Conservation (phyloP, 2,329 filamentous ascomycete genomes). For the Aspergillus oerlinghausenensis region DNA sequence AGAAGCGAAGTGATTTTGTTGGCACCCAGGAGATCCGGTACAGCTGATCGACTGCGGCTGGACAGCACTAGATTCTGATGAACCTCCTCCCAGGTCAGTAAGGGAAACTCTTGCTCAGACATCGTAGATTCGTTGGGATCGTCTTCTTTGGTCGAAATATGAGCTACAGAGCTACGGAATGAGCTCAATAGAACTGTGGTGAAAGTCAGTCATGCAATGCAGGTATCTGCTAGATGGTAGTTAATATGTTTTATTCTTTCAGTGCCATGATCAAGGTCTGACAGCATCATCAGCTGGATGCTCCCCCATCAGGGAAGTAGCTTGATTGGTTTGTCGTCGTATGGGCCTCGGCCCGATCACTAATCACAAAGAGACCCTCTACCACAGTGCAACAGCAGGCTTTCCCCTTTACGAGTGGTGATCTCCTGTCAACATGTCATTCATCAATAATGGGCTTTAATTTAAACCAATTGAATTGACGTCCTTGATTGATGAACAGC, state of each 20-base stretch:
- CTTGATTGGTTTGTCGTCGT: neutral
- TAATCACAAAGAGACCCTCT: neutral
- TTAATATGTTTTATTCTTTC: neutral
- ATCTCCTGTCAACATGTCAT: no score
- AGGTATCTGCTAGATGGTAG: neutral
- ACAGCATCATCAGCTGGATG: neutral
- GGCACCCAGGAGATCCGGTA: neutral
- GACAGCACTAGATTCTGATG: neutral
- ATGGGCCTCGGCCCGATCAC: neutral
- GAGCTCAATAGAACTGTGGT: neutral
- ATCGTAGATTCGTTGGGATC: neutral
- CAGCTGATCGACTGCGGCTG: neutral
- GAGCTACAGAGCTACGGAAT: neutral
- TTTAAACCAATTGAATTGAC: neutral
- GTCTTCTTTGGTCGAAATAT: neutral
- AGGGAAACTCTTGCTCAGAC: neutral
- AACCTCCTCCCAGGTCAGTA: neutral
- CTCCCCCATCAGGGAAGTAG: neutral
- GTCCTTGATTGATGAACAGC: neutral
- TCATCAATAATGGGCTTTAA: neutral
- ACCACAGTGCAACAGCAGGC: no score
- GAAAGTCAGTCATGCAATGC: neutral
- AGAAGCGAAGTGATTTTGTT: conserved; percentile 9
- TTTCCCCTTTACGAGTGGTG: no score
- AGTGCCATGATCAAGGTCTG: neutral